phyloP scores from a whole-genome alignment of 495 filamentous ascomycete genomes.

The Neurospora sp. region DNA sequence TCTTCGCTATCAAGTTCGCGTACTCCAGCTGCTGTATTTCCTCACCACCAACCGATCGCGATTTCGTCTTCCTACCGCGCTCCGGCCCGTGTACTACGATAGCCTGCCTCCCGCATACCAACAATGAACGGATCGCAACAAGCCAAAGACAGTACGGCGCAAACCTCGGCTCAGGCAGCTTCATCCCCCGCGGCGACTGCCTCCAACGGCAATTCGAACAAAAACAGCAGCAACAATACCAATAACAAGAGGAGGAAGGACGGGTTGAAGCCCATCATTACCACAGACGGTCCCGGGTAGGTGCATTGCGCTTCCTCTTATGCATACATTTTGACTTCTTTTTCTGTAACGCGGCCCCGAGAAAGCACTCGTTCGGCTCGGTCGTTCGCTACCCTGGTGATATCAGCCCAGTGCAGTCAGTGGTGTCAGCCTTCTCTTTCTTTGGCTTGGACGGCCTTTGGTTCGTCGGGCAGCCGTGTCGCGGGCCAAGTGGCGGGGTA shows the following conservation, averaged over 20 bases:
- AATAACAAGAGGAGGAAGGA: slow-evolving; percentile 87
- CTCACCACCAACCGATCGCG: background rate
- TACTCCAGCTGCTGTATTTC: background rate
- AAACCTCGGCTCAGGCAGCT: slow-evolving; percentile 15
- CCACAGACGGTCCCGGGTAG: slow-evolving; percentile 54
- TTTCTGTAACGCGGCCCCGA: slow-evolving; percentile 8
- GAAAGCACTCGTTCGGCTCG: slow-evolving; percentile 14
- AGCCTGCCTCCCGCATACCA: background rate
- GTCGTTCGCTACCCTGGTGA: slow-evolving; percentile 6
- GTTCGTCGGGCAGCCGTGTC: slow-evolving; percentile 1
- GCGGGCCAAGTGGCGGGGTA: slow-evolving; percentile 23
- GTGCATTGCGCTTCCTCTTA: slow-evolving; percentile 18
- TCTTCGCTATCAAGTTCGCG: background rate
- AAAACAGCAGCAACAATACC: slow-evolving; percentile 34
- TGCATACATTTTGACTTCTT: slow-evolving; percentile 7
- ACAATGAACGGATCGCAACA: slow-evolving; percentile 27
- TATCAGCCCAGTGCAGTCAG: background rate
- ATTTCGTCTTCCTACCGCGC: background rate
- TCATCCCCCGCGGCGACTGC: slow-evolving; percentile 13
- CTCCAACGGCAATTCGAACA: slow-evolving; percentile 24
- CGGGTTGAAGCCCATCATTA: slow-evolving; percentile 84
- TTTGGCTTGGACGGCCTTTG: background rate
- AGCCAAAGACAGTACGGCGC: slow-evolving; percentile 16
- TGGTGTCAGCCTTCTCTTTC: background rate
- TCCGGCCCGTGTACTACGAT: background rate